phyloP scores from a whole-genome alignment of 768 basidiomycete species.

The Suillus subalutaceus region DNA sequence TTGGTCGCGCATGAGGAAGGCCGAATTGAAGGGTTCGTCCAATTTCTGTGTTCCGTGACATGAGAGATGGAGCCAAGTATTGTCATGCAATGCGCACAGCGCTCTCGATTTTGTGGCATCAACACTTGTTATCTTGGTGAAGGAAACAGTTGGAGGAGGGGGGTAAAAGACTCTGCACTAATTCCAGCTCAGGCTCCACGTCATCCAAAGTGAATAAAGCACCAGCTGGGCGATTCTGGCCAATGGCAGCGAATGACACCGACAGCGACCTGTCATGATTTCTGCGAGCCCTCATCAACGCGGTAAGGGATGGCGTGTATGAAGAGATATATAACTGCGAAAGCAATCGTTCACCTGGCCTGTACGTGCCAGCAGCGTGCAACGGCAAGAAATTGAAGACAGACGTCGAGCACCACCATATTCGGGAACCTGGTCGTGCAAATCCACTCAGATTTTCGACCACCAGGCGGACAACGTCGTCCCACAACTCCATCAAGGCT shows the following conservation, averaged over 20 bases:
- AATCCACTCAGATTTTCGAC: not conserved
- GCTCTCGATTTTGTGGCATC: not conserved
- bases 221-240: not conserved
- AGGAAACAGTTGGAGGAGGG: not conserved
- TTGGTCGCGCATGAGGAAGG: slow-evolving; percentile 8
- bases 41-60: slow-evolving; percentile 19
- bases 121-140: not conserved
- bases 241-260: slow-evolving; percentile 7
- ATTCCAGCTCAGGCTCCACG: not conserved
- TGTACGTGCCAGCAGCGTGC: slow-evolving; percentile 15
- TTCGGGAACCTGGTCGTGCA: not conserved
- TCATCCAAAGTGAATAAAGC: not conserved
- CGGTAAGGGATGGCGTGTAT: slow-evolving; percentile 12
- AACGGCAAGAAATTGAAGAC: slow-evolving; percentile 14
- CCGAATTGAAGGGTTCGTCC: slow-evolving; percentile 16
- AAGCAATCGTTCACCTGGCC: not conserved
- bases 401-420: slow-evolving; percentile 16
- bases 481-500: not conserved
- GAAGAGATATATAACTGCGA: slow-evolving; percentile 12
- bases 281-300: slow-evolving; percentile 15
- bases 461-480: not conserved
- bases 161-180: not conserved
- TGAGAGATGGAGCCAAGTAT: slow-evolving; percentile 21
- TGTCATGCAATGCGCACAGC: not conserved
- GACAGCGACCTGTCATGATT: not conserved